phyloP scores from a whole-genome alignment of 1,284 basidiomycete species.

The Ustilago trichophora region DNA sequence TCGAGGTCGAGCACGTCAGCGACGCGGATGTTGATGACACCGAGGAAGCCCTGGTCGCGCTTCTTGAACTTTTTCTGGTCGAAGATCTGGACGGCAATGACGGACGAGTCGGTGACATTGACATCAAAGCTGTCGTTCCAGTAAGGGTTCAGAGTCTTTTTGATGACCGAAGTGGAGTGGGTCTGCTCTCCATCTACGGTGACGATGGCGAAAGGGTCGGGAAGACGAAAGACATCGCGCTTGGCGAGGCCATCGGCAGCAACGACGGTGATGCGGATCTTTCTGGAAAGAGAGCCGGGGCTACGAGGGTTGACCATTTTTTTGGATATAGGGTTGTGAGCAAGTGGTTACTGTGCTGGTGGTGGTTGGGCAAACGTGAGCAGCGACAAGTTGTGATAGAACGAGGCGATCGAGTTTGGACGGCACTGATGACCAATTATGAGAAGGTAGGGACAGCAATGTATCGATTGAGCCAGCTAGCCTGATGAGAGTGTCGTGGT shows the following conservation, averaged over 20 bases:
- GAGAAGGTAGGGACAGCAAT: no score
- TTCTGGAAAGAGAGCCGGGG: slow-evolving; percentile 55
- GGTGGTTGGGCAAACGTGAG: no score
- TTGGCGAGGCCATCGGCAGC: slow-evolving; percentile 65
- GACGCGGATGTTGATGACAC: slow-evolving; percentile 90
- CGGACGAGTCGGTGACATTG: slow-evolving; percentile 86
- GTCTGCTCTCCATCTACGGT: slow-evolving; percentile 94
- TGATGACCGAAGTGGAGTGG: slow-evolving; percentile 77
- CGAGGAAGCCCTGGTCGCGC: slow-evolving; percentile 91
- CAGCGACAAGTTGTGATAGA: no score
- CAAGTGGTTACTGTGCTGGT: no score
- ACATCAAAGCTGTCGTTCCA: slow-evolving; percentile 67
- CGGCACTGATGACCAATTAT: no score
- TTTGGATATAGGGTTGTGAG: no score
- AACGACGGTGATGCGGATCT: slow-evolving; percentile 65
- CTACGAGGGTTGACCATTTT: slow-evolving; percentile 57
- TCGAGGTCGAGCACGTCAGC: slow-evolving; percentile 89
- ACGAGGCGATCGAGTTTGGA: no score
- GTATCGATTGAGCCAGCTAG: no score
- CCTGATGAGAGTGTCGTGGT: no score
- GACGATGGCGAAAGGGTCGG: slow-evolving; percentile 92
- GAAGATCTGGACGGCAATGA: slow-evolving; percentile 92
- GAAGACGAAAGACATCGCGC: slow-evolving; percentile 73
- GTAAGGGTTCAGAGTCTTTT: slow-evolving; percentile 66
- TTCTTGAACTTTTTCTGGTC: slow-evolving; percentile 97